These are phyloP conservation scores for Erysiphe neolycopersici DNA, from an alignment of 2,329 filamentous ascomycete genomes.

Conservation along the genomic window DNA sequence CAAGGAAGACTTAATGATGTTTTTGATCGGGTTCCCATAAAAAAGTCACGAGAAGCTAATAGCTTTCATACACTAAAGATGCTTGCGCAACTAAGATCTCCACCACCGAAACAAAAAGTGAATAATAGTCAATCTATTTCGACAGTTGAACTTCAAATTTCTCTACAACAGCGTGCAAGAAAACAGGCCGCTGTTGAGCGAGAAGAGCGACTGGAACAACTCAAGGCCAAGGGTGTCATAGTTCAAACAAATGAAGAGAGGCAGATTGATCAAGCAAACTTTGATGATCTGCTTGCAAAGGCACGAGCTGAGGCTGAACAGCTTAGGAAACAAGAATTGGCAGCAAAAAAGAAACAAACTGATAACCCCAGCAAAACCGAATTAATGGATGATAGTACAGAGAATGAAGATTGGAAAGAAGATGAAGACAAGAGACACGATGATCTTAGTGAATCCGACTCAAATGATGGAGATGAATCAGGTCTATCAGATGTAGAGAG, in stretches of 20 bases:
- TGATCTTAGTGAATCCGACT: conserved; percentile 15
- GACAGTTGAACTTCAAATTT: conserved; percentile 37
- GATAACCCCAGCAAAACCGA: conserved; percentile 19
- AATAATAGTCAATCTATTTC: conserved; percentile 32
- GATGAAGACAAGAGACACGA: conserved; percentile 16
- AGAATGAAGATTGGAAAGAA: conserved; percentile 27
- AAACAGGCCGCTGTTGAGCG: conserved; percentile 58
- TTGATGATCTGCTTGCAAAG: conserved; percentile 71
- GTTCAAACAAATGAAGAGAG: conserved; percentile 72
- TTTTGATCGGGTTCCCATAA: conserved; percentile 41
- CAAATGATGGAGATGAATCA: conserved; percentile 19
- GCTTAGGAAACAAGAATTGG: conserved; percentile 52
- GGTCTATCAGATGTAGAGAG: conserved; percentile 16
- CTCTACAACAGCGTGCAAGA: conserved; percentile 43
- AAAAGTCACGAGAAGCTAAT: conserved; percentile 32
- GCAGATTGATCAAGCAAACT: conserved; percentile 51
- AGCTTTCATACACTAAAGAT: conserved; percentile 43
- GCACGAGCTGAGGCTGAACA: conserved; percentile 57
- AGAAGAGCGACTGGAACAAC: conserved; percentile 45
- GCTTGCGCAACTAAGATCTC: conserved; percentile 42
- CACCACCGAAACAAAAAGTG: conserved; percentile 20
- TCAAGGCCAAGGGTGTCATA: conserved; percentile 54
- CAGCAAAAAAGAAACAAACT: conserved; percentile 37
- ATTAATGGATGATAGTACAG: conserved; percentile 23
- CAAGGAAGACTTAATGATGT: conserved; percentile 30